Base-by-base conservation (phyloP, 805 yeast genomes). In the Saccharomycopsis guyanensis region DNA sequence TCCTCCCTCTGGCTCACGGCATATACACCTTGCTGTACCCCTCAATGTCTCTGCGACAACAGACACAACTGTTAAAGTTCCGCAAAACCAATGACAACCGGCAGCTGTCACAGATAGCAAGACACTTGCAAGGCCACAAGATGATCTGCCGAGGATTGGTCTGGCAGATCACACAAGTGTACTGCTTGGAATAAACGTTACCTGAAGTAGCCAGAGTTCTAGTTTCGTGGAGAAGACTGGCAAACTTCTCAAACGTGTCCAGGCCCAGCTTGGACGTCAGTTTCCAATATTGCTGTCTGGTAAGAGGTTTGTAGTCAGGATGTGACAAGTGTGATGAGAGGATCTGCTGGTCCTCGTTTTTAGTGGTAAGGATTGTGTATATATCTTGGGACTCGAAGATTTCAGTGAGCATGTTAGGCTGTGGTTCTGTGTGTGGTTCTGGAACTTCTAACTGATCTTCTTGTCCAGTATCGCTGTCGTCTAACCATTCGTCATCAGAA, bases 61-160 rank as follows among this genome's bases (percentile, higher is more conserved):
- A 84, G 0, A 88, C 91, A 62, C 97, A 89, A 0, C 81, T 82
- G 47, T 74, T 76, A 57, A 82, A 81, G 10, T 84, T 83, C 50
- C 88, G 73, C 29, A 80, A 65, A 5, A 86, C 86, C 43, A 89
- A 68, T 15, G 83, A 75, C 8, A 80, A 66, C 15, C 97, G 71
- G 58, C 97, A 89, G 22, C 75, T 72, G 53, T 88, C 96, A 62
- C 97, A 89, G 3, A 89, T 69, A 0, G 95, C 88, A 46, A 89
- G 76, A 61, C 97, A 89, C 55, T 78, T 76, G 59, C 97, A 89
- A 0, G 97, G 97, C 97, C 97, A 89, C 2, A 91, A 67, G 6
- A 89, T 79, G 36, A 89, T 75, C 47, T 82, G 84, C 53, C 96
- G 70, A 3, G 78, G 74, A 48, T 82, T 77, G 3, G 72, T 70